Conservation (phyloP, 2,329 filamentous ascomycete genomes). For the Akanthomyces muscarius region DNA sequence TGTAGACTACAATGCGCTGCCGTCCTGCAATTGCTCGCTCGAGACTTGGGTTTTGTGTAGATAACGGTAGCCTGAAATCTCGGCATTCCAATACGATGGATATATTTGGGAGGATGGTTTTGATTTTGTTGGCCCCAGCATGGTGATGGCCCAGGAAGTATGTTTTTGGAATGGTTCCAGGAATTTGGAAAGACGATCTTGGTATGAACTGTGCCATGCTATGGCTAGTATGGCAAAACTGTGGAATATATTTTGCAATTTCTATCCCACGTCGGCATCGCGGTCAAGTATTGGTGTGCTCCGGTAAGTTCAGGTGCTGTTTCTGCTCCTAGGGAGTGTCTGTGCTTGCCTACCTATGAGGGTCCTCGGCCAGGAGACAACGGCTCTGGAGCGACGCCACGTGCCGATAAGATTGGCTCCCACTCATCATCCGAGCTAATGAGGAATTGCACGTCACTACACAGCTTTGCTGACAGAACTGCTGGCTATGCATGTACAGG, state of each 20-base stretch:
- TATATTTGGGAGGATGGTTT: conserved; percentile 71
- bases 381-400: neutral
- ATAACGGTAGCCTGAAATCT: conserved; percentile 85
- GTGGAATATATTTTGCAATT: neutral
- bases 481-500: neutral
- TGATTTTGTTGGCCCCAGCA: conserved; percentile 77
- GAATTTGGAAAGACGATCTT: conserved; percentile 66
- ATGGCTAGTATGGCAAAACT: neutral
- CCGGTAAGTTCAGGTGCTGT: neutral
- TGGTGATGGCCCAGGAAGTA: conserved; percentile 95
- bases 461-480: neutral
- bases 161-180: conserved; percentile 72
- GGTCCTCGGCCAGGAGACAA: neutral
- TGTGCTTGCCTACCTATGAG: neutral
- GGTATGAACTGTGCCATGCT: conserved; percentile 59
- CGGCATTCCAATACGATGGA: conserved; percentile 91
- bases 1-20: conserved; percentile 81
- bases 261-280: neutral
- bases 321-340: neutral
- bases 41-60: conserved; percentile 85
- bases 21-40: conserved; percentile 71
- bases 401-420: conserved; percentile 15
- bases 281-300: neutral
- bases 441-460: no score
- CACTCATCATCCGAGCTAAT: neutral